Conservation (phyloP, 768 basidiomycete genomes). For the Cyclocybe cylindracea region DNA sequence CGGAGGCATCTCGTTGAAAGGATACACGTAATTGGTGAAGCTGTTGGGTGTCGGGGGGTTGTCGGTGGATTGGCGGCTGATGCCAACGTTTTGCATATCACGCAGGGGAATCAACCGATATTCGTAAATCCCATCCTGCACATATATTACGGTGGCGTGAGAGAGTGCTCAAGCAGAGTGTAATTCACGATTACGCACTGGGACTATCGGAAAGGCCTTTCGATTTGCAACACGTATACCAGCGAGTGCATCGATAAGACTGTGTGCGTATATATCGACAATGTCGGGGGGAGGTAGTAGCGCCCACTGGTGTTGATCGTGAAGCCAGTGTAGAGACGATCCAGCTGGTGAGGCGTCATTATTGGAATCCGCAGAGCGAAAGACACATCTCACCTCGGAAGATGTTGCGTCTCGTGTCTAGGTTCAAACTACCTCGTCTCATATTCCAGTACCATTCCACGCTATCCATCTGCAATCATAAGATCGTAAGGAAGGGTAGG, state of each 20-base stretch:
- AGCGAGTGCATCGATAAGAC: background rate
- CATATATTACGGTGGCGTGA: too few relatives aligned
- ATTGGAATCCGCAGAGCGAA: background rate
- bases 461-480: conserved; percentile 6
- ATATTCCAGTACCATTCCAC: conserved; percentile 19
- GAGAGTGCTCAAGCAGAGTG: too few relatives aligned
- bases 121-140: background rate
- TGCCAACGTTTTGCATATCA: background rate
- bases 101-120: conserved; percentile 1
- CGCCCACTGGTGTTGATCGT: background rate
- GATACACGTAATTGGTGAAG: conserved; percentile 4
- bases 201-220: too few relatives aligned
- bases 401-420: conserved; percentile 16
- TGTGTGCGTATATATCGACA: background rate
- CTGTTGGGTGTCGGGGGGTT: background rate
- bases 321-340: background rate
- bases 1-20: conserved; percentile 11
- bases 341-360: background rate
- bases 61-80: background rate
- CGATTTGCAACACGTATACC: too few relatives aligned
- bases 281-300: background rate
- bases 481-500: background rate
- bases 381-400: conserved; percentile 7
- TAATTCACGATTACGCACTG: too few relatives aligned
- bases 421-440: conserved; percentile 8